Evolutionary conservation across 75 land plant genomes (phyloP).

Genomic region (Cunninghamia lanceolata): DNA sequence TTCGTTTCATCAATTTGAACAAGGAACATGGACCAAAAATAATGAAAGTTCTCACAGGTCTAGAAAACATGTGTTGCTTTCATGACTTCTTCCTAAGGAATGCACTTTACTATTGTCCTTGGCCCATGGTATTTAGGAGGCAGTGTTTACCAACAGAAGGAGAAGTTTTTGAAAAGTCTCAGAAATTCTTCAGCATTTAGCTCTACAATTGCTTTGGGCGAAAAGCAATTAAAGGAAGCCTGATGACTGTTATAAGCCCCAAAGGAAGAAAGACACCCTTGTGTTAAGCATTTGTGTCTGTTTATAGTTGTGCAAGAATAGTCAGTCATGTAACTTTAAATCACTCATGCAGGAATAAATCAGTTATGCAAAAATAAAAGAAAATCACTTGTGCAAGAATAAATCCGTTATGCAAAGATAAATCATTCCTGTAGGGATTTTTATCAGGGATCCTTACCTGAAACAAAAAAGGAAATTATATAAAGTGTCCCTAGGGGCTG

Average conservation of each 20-base stretch:
- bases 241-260: background rate
- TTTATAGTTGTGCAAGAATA: background rate
- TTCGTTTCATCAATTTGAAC: constrained; percentile 29
- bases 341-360: no score
- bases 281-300: background rate
- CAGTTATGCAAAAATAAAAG: no score
- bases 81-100: background rate
- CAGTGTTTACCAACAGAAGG: background rate
- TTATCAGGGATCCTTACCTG: no score
- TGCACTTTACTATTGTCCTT: background rate
- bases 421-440: no score
- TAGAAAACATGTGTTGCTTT: background rate
- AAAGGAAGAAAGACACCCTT: no score
- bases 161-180: background rate
- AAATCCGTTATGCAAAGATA: no score
- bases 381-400: no score
- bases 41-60: constrained; percentile 24
- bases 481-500: no score
- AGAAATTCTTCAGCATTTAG: background rate
- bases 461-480: no score
- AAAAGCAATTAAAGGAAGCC: background rate
- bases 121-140: background rate
- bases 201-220: background rate
- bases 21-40: constrained; percentile 32
- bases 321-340: background rate